A percentile compares a stretch with the other conserved stretches of the same genome.
Conservation (phyloP, 768 basidiomycete genomes). For the Psilocybe tampanensis region DNA sequence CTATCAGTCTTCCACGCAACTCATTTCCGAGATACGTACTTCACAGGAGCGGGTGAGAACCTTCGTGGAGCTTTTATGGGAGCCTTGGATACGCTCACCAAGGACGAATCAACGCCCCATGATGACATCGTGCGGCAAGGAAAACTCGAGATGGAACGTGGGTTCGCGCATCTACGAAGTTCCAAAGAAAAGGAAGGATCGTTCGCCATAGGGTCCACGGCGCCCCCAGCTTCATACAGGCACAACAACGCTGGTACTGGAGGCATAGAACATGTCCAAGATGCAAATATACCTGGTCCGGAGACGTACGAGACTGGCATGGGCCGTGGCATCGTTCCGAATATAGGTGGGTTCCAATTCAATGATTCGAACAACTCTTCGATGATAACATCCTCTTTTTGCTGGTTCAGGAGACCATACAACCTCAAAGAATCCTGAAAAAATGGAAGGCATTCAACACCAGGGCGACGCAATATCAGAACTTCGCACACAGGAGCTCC, state of each 20-base stretch:
- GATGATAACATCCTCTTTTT: no score
- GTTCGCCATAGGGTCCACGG: not conserved
- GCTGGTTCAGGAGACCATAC: no score
- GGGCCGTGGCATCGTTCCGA: not conserved
- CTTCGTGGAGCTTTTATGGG: slow-evolving; percentile 45
- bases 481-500: slow-evolving; percentile 14
- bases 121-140: slow-evolving; percentile 40
- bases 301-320: not conserved
- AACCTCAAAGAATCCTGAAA: not conserved
- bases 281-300: not conserved
- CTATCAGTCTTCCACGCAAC: not conserved
- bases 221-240: not conserved
- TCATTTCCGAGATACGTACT: not conserved
- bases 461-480: slow-evolving; percentile 25
- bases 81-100: slow-evolving; percentile 36
- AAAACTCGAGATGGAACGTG: slow-evolving; percentile 40
- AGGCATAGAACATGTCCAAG: not conserved
- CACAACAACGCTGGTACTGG: not conserved
- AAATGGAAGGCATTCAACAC: slow-evolving; percentile 20
- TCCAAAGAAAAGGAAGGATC: not conserved
- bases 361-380: no score
- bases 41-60: slow-evolving; percentile 46
- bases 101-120: slow-evolving; percentile 28
- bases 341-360: not conserved
- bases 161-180: slow-evolving; percentile 32